Percentiles rank a stretch among this genome's conserved stretches.
Conservation (phyloP, 2,329 filamentous ascomycete species). For the Epichloe sylvatica region DNA sequence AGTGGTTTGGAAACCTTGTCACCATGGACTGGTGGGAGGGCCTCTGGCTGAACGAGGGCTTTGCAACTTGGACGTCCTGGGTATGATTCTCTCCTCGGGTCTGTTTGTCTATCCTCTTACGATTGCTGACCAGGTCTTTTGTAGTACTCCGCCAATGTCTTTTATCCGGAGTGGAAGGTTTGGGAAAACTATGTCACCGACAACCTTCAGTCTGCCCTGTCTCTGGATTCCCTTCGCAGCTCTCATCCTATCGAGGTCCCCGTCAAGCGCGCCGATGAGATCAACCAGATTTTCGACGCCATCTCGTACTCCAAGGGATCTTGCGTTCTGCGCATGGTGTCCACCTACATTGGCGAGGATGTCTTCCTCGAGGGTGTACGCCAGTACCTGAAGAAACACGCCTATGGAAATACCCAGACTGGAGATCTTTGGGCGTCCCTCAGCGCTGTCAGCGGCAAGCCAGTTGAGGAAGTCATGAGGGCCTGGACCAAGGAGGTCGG, state of each 20-base stretch:
- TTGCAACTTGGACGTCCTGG: conserved; percentile 42
- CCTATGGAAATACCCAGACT: conserved; percentile 90
- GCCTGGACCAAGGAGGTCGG: conserved; percentile 97
- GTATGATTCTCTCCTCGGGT: not conserved
- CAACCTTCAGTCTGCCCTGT: conserved; percentile 75
- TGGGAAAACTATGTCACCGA: conserved; percentile 94
- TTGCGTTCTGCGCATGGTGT: conserved; percentile 92
- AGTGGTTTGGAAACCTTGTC: conserved; percentile 96
- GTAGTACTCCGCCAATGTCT: conserved; percentile 74
- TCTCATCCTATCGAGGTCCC: conserved; percentile 95
- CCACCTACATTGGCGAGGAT: conserved; percentile 85
- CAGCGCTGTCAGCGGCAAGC: conserved; percentile 78
- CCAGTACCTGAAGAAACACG: conserved; percentile 85
- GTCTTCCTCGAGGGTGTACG: conserved; percentile 85
- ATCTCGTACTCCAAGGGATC: conserved; percentile 97
- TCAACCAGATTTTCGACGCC: conserved; percentile 96
- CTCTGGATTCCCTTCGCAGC: conserved; percentile 80
- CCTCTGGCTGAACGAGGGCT: conserved; percentile 90
- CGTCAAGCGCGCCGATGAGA: conserved; percentile 86
- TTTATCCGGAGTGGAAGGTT: conserved; percentile 97
- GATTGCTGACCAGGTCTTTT: not conserved
- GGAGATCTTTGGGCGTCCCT: conserved; percentile 82
- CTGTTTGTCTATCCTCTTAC: not conserved
- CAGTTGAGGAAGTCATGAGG: conserved; percentile 79
- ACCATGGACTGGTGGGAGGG: conserved; percentile 99